Percentiles rank a stretch among this genome's conserved stretches.
Evolutionary conservation across 192 early-diverging fungal genomes (phyloP).

Genomic region (Umbelopsis isabellina): DNA sequence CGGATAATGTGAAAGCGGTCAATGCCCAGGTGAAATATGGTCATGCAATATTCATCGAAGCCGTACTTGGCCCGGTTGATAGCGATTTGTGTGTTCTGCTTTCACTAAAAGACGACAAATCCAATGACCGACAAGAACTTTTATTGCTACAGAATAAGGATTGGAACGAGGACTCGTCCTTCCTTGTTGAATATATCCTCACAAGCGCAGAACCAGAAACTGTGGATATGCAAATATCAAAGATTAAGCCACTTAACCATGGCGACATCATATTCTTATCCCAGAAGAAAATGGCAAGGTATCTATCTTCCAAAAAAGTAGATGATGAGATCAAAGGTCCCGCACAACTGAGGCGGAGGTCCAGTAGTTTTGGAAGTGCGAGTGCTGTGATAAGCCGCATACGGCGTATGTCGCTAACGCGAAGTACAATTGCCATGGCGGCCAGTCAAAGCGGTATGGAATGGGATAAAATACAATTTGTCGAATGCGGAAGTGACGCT

Average conservation of each 20-base stretch:
- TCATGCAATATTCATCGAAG: constrained; percentile 7
- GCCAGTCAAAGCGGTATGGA: not conserved
- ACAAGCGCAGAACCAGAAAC: constrained; percentile 1
- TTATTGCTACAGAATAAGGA: constrained; percentile 1
- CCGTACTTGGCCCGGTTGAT: constrained; percentile 1
- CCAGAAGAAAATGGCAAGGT: not conserved
- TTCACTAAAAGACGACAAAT: not conserved
- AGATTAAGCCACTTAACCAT: not conserved
- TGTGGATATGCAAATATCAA: not conserved
- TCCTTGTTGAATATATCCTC: not conserved
- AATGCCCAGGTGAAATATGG: constrained; percentile 4
- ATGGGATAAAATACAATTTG: constrained; percentile 4
- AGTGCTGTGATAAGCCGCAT: not conserved
- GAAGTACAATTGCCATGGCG: not conserved
- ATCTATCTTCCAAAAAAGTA: not conserved
- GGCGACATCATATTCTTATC: constrained; percentile 8
- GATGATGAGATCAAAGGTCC: not conserved
- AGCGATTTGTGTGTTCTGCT: constrained; percentile 2
- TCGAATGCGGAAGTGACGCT: not conserved
- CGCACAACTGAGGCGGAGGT: not conserved
- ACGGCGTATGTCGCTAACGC: constrained; percentile 1
- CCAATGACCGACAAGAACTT: not conserved
- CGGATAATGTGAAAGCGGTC: not conserved
- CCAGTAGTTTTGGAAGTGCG: constrained; percentile 8
- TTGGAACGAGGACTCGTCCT: constrained; percentile 2